phyloP scores from a whole-genome alignment of 2,329 filamentous ascomycete species.

The Ascochyta pisi region DNA sequence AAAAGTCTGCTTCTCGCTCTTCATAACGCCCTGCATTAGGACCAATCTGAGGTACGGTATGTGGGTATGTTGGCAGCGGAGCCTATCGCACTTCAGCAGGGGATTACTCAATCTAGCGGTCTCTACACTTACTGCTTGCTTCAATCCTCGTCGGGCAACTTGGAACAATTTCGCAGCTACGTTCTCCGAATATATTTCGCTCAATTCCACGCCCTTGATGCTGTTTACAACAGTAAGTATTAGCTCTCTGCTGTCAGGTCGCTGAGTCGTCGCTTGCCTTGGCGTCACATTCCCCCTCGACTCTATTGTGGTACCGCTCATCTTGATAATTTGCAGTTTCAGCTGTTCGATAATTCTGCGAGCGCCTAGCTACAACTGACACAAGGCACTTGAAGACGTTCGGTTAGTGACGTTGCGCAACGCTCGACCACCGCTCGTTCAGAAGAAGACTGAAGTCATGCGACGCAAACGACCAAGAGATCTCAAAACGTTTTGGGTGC shows the following conservation, averaged over 20 bases:
- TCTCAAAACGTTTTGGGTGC: background rate
- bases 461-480: background rate
- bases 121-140: slow-evolving; percentile 23
- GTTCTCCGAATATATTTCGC: slow-evolving; percentile 40
- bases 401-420: background rate
- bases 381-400: background rate
- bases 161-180: slow-evolving; percentile 42
- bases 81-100: slow-evolving; percentile 18
- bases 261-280: slow-evolving; percentile 10
- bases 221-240: slow-evolving; percentile 4
- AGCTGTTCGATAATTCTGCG: background rate
- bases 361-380: background rate
- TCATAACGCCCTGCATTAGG: slow-evolving; percentile 36
- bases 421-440: background rate
- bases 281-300: background rate
- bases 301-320: slow-evolving; percentile 9
- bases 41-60: slow-evolving; percentile 43
- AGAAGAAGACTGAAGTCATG: background rate
- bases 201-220: slow-evolving; percentile 36
- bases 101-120: no score
- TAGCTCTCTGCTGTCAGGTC: background rate
- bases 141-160: slow-evolving; percentile 39
- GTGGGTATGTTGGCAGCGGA: slow-evolving; percentile 40
- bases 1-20: slow-evolving; percentile 46
- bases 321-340: slow-evolving; percentile 1